Conservation (phyloP, 2,329 filamentous ascomycete genomes). For the Dothideomycetes sp. region DNA sequence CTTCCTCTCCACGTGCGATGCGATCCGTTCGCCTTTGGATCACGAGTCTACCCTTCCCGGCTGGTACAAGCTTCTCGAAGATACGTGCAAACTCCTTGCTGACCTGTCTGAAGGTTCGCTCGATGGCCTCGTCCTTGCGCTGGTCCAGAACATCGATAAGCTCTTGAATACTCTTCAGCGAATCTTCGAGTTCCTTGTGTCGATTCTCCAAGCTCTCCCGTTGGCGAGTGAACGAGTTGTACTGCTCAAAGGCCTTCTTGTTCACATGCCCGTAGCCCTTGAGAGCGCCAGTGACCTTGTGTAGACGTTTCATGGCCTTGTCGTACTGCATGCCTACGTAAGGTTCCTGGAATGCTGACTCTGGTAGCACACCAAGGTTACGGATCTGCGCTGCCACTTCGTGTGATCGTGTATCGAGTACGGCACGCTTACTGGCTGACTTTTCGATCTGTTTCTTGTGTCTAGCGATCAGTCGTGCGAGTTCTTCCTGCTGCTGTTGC, state of each 20-base stretch:
- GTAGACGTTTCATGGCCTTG: constrained; percentile 56
- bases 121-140: constrained; percentile 94
- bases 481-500: constrained; percentile 63
- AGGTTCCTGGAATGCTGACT: constrained; percentile 77
- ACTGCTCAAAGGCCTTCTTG: constrained; percentile 99
- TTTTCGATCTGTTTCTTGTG: constrained; percentile 88
- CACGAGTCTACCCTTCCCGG: constrained; percentile 80
- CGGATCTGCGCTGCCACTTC: constrained; percentile 85
- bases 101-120: constrained; percentile 97
- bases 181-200: constrained; percentile 76
- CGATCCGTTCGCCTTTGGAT: constrained; percentile 86
- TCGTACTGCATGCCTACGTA: constrained; percentile 78
- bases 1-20: constrained; percentile 48
- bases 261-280: constrained; percentile 98
- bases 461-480: constrained; percentile 69
- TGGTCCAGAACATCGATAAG: constrained; percentile 88
- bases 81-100: constrained; percentile 86
- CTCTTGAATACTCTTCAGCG: constrained; percentile 79
- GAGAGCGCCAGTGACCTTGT: constrained; percentile 82
- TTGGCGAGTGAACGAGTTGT: constrained; percentile 91
- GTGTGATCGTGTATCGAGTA: constrained; percentile 64
- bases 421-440: constrained; percentile 77
- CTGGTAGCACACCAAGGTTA: constrained; percentile 83
- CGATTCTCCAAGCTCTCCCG: constrained; percentile 79
- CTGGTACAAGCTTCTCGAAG: constrained; percentile 90